Percentiles rank a stretch among this genome's conserved stretches.
Evolutionary conservation across 2,329 filamentous ascomycete genomes (phyloP).

Genomic region (Lachnellula subtilissima): DNA sequence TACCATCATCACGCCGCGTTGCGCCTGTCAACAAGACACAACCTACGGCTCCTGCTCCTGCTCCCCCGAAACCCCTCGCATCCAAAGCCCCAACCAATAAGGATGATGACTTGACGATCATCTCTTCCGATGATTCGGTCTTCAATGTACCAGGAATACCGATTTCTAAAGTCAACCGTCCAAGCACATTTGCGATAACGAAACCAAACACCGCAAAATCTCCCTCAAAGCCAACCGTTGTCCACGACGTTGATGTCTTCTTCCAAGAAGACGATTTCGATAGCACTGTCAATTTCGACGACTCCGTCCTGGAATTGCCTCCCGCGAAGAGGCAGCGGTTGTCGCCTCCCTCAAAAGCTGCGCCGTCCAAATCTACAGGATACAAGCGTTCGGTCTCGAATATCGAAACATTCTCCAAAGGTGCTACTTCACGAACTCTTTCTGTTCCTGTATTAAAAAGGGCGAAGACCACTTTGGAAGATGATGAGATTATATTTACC

Average conservation of each 20-base stretch:
- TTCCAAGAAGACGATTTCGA: slow-evolving; percentile 16
- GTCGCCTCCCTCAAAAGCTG: background rate
- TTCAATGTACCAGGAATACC: background rate
- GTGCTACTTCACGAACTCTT: background rate
- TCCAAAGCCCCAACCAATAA: background rate
- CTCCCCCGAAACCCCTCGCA: background rate
- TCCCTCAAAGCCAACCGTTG: background rate
- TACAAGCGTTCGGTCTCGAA: slow-evolving; percentile 30
- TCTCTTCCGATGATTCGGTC: background rate
- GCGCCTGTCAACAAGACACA: background rate
- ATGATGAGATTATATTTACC: slow-evolving; percentile 24
- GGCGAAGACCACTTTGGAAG: slow-evolving; percentile 30
- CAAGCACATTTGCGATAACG: background rate
- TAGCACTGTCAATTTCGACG: slow-evolving; percentile 1
- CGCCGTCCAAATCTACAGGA: slow-evolving; percentile 4
- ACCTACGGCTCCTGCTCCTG: background rate
- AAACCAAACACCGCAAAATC: background rate
- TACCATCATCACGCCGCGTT: background rate
- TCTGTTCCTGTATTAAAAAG: slow-evolving; percentile 30
- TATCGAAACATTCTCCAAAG: slow-evolving; percentile 34
- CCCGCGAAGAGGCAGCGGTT: slow-evolving; percentile 6
- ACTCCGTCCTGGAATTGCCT: background rate
- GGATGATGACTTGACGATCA: too few relatives aligned
- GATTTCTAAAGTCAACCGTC: background rate
- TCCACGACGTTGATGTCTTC: slow-evolving; percentile 1